A percentile compares a stretch with the other conserved stretches of the same genome.
Conservation (phyloP, 2,329 filamentous ascomycete species). For the Fulvia fulva region DNA sequence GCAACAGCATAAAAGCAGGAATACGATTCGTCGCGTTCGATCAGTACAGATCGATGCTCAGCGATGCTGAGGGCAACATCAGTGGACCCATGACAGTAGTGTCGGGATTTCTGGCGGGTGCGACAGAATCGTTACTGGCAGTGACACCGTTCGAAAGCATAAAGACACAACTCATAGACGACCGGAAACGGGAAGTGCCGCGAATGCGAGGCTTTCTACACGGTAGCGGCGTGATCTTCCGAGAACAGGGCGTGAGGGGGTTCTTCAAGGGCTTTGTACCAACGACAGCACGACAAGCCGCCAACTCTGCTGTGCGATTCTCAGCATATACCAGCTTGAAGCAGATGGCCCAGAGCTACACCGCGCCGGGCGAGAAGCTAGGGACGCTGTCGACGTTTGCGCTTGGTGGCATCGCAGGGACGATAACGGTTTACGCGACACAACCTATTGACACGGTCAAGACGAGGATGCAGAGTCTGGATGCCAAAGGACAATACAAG, state of each 20-base stretch:
- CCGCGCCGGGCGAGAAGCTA: slow-evolving; percentile 90
- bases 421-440: slow-evolving; percentile 77
- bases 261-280: slow-evolving; percentile 98
- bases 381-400: slow-evolving; percentile 83
- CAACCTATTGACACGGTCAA: slow-evolving; percentile 88
- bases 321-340: slow-evolving; percentile 89
- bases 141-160: slow-evolving; percentile 98
- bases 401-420: slow-evolving; percentile 80
- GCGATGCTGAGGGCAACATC: slow-evolving; percentile 80
- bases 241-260: slow-evolving; percentile 80
- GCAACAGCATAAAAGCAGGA: slow-evolving; percentile 93
- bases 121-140: slow-evolving; percentile 87
- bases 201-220: slow-evolving; percentile 90
- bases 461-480: slow-evolving; percentile 94
- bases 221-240: slow-evolving; percentile 78
- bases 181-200: slow-evolving; percentile 80
- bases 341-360: slow-evolving; percentile 89
- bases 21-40: slow-evolving; percentile 97
- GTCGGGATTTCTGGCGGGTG: slow-evolving; percentile 88
- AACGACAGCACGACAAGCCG: slow-evolving; percentile 88
- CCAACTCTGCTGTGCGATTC: slow-evolving; percentile 90
- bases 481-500: slow-evolving; percentile 74
- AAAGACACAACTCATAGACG: slow-evolving; percentile 97
- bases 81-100: slow-evolving; percentile 87
- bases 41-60: slow-evolving; percentile 79